Evolutionary conservation across 2,329 filamentous ascomycete genomes (phyloP).

Genomic region (Penicillium expansum): DNA sequence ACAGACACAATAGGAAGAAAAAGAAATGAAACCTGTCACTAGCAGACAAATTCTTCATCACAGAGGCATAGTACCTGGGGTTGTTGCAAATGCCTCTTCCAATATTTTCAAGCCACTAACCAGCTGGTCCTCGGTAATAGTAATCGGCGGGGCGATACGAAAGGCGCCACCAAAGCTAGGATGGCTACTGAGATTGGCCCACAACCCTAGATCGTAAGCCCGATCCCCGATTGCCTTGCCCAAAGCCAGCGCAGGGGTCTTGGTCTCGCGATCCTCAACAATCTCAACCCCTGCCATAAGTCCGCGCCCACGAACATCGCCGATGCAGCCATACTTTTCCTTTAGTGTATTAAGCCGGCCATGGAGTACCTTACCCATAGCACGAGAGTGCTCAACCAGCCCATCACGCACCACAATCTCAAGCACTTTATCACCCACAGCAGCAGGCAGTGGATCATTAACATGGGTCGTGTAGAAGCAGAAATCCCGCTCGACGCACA

Average conservation of each 20-base stretch:
- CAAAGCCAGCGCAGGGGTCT: conserved; percentile 49
- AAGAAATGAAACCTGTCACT: not conserved
- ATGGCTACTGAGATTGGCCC: conserved; percentile 56
- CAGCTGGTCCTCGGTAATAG: conserved; percentile 52
- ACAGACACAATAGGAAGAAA: not conserved
- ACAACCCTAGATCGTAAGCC: conserved; percentile 54
- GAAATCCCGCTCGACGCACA: conserved; percentile 50
- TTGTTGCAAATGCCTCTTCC: conserved; percentile 52
- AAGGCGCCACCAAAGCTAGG: conserved; percentile 58
- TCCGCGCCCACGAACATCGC: conserved; percentile 59
- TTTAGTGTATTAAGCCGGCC: conserved; percentile 48
- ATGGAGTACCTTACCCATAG: conserved; percentile 49
- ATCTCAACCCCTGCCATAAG: conserved; percentile 61
- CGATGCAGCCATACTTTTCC: conserved; percentile 57
- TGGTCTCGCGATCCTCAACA: conserved; percentile 51
- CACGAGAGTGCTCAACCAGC: conserved; percentile 48
- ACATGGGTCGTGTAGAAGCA: conserved; percentile 62
- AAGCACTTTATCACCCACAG: conserved; percentile 60
- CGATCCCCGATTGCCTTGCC: conserved; percentile 48
- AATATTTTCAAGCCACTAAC: conserved; percentile 54
- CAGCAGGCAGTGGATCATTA: conserved; percentile 60
- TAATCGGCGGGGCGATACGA: conserved; percentile 60
- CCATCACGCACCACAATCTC: conserved; percentile 59
- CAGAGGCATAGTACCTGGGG: not conserved
- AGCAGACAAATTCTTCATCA: not conserved